Evolutionary conservation across 1,139 yeast genomes (phyloP).

Genomic region (Wickerhamiella pararugosa): DNA sequence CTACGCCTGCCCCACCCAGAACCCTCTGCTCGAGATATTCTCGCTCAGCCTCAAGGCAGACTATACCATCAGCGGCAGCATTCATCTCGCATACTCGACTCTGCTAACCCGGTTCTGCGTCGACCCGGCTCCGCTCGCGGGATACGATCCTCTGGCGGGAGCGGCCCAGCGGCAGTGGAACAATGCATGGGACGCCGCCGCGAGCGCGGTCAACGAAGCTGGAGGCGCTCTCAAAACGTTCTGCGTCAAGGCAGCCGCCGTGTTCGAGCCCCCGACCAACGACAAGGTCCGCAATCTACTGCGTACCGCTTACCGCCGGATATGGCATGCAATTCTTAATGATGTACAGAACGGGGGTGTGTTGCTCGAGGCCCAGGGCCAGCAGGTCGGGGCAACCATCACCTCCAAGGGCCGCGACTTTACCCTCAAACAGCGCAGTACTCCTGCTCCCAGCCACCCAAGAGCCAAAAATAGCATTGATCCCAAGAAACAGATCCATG

Average conservation of each 20-base stretch:
- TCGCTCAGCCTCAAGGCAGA: slow-evolving; percentile 57
- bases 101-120: slow-evolving; percentile 45
- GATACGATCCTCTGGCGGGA: slow-evolving; percentile 29
- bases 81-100: slow-evolving; percentile 59
- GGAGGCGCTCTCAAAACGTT: neutral
- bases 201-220: slow-evolving; percentile 29
- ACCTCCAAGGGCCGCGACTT: slow-evolving; percentile 1
- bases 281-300: slow-evolving; percentile 10
- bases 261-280: slow-evolving; percentile 1
- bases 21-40: slow-evolving; percentile 52
- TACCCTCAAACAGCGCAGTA: slow-evolving; percentile 6
- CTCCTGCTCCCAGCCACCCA: slow-evolving; percentile 29
- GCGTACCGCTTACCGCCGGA: slow-evolving; percentile 24
- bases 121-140: slow-evolving; percentile 18
- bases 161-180: slow-evolving; percentile 48
- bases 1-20: slow-evolving; percentile 54
- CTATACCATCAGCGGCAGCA: slow-evolving; percentile 54
- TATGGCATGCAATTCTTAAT: slow-evolving; percentile 31
- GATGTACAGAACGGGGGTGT: slow-evolving; percentile 29
- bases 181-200: slow-evolving; percentile 49
- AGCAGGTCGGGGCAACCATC: neutral
- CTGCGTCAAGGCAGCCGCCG: slow-evolving; percentile 15
- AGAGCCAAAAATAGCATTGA: slow-evolving; percentile 16
- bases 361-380: neutral
- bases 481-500: neutral